Evolutionary conservation across 73 alveolate genomes (phyloP).

Genomic region (Tetrahymena malaccensis): DNA sequence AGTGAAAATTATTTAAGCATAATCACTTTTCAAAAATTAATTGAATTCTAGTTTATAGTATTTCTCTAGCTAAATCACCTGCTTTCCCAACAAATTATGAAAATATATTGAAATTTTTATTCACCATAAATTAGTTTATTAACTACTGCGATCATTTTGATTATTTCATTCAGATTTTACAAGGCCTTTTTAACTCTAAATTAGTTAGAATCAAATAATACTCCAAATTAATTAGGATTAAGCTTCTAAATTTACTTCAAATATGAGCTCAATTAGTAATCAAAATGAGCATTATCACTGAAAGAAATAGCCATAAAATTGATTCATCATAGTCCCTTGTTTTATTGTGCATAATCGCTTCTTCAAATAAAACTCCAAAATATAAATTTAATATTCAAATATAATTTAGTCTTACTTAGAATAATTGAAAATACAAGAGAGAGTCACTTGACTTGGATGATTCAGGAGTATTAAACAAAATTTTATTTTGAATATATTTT

Average conservation of each 20-base stretch:
- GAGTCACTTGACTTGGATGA: not conserved
- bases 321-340: no score
- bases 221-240: not conserved
- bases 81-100: not conserved
- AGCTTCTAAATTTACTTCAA: not conserved
- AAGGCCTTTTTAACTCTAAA: not conserved
- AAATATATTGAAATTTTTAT: no score
- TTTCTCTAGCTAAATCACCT: no score
- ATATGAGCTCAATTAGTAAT: not conserved
- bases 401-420: not conserved
- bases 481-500: not conserved
- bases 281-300: not conserved
- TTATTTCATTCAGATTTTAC: not conserved
- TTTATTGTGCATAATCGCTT: no score
- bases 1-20: no score
- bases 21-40: not conserved
- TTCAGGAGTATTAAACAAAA: not conserved
- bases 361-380: not conserved
- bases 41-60: not conserved
- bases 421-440: not conserved
- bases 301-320: no score
- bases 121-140: not conserved
- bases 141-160: not conserved
- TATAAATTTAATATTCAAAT: no score
- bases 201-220: not conserved